Conservation (phyloP, 257 asterid genomes). For the Fraxinus excelsior region DNA sequence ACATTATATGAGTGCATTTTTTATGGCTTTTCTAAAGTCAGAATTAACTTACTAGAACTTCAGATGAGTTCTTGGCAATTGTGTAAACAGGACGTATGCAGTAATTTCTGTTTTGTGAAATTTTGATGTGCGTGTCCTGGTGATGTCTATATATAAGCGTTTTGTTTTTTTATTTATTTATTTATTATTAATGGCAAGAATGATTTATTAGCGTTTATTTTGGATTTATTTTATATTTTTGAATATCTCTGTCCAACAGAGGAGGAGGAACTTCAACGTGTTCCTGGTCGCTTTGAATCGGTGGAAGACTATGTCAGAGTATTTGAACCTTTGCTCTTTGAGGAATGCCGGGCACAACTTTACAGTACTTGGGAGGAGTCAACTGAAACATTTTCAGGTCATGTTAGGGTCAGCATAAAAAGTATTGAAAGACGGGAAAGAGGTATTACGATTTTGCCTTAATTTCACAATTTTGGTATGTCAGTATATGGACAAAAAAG, state of each 20-base stretch:
- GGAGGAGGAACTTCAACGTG: constrained; percentile 91
- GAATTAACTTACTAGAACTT: background rate
- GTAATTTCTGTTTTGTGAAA: background rate
- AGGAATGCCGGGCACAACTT: constrained; percentile 95
- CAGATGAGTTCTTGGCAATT: too few species aligned
- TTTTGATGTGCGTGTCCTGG: background rate
- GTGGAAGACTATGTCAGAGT: constrained; percentile 92
- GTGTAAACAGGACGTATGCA: too few species aligned
- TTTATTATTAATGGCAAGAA: background rate
- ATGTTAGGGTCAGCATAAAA: constrained; percentile 77
- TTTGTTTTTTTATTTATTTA: background rate
- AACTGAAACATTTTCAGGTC: constrained; percentile 59
- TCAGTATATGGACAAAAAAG: constrained; percentile 15
- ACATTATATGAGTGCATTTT: background rate
- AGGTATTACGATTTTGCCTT: constrained; percentile 50
- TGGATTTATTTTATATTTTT: constrained; percentile 3
- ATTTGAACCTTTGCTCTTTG: constrained; percentile 97
- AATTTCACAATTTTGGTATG: constrained; percentile 6
- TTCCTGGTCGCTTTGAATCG: constrained; percentile 90
- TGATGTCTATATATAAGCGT: constrained; percentile 1
- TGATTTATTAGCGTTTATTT: background rate
- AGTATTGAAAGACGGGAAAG: constrained; percentile 89
- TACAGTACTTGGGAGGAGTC: constrained; percentile 94
- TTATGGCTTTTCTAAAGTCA: background rate
- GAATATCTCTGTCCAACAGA: constrained; percentile 51